Evolutionary conservation across 371 early-diverging fungal species (phyloP).

Genomic region (Mortierella sp.): DNA sequence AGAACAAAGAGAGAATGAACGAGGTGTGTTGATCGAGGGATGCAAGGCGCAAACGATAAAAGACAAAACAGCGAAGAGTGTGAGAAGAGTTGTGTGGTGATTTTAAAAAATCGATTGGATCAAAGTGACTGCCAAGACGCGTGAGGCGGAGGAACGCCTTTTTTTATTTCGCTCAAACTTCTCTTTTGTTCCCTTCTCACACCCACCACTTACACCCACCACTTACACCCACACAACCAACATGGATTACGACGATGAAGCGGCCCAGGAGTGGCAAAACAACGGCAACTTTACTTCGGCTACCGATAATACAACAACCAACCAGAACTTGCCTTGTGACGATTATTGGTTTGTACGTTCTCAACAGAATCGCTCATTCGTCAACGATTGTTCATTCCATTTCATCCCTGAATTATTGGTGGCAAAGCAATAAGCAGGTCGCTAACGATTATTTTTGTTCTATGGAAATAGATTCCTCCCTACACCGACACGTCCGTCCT

Average conservation of each 20-base stretch:
- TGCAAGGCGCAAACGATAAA: not conserved
- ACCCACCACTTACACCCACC: not conserved
- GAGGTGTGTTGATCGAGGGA: not conserved
- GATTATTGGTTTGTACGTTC: constrained; percentile 53
- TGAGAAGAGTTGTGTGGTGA: too few relatives aligned
- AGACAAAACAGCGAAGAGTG: not conserved
- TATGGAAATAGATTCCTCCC: constrained; percentile 21
- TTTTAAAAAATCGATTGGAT: too few relatives aligned
- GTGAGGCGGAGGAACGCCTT: not conserved
- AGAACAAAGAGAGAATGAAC: not conserved
- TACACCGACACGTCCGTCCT: constrained; percentile 10
- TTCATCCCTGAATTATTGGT: not conserved
- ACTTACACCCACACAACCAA: not conserved
- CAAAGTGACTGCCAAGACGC: not conserved
- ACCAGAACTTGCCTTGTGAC: constrained; percentile 4
- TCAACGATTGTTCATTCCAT: not conserved
- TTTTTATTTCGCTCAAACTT: not conserved
- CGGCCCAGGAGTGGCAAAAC: constrained; percentile 33
- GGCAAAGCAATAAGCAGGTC: not conserved
- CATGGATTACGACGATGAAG: constrained; percentile 34
- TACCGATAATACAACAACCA: not conserved
- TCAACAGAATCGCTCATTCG: not conserved
- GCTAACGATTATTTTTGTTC: not conserved
- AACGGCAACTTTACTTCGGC: not conserved
- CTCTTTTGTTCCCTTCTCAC: not conserved